A percentile compares a stretch with the other conserved stretches of the same genome.
Conservation (phyloP, 306 rosid genomes). For the Hippophae rhamnoides region DNA sequence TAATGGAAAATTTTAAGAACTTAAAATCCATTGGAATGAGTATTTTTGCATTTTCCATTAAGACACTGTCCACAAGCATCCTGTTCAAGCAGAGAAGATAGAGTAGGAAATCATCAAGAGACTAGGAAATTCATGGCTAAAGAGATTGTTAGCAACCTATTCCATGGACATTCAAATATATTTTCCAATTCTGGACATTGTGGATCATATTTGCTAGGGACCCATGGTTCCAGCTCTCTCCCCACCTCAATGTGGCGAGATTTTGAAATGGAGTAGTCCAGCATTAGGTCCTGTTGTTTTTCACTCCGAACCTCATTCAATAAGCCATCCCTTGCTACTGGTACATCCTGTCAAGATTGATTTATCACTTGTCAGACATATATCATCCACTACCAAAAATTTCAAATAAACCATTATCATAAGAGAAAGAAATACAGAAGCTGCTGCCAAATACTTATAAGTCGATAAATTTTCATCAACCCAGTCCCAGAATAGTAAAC, state of each 20-base stretch:
- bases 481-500: no score
- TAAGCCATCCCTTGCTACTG: constrained; percentile 49
- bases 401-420: neutral
- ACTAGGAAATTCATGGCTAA: constrained; percentile 20
- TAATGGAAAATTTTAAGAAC: no score
- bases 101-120: constrained; percentile 14
- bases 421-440: neutral
- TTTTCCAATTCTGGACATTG: constrained; percentile 79
- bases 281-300: constrained; percentile 57
- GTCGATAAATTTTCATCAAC: no score
- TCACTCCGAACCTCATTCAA: constrained; percentile 45
- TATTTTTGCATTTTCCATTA: no score
- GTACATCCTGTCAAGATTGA: constrained; percentile 53
- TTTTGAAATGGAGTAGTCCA: constrained; percentile 79
- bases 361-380: neutral
- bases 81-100: neutral
- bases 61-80: no score
- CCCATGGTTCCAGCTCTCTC: constrained; percentile 86
- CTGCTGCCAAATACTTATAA: no score
- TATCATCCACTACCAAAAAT: constrained; percentile 10
- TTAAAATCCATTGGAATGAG: no score
- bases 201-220: constrained; percentile 79
- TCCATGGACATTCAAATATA: constrained; percentile 67
- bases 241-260: constrained; percentile 54
- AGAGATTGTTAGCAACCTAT: constrained; percentile 50